Conservation (phyloP, 2,329 filamentous ascomycete genomes). For the Talaromyces piceae region DNA sequence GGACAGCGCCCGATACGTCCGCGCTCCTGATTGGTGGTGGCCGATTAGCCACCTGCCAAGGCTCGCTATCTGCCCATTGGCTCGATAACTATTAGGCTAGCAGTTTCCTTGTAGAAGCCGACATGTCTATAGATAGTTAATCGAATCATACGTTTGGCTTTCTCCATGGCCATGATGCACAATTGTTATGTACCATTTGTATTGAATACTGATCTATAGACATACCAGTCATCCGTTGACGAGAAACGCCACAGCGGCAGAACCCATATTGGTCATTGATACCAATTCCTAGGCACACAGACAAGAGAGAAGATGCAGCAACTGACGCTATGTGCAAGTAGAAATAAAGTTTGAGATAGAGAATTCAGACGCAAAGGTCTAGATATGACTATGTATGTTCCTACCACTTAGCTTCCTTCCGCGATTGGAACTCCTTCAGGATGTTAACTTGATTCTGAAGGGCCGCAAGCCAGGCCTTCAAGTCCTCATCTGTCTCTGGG, state of each 20-base stretch:
- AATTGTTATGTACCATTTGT: neutral
- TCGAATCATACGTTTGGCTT: no score
- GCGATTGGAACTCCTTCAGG: constrained; percentile 56
- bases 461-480: constrained; percentile 66
- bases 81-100: no score
- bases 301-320: neutral
- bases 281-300: neutral
- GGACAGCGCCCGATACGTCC: neutral
- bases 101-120: no score
- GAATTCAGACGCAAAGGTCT: no score
- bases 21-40: no score
- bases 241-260: neutral
- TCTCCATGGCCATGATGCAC: no score
- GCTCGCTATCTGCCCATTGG: no score
- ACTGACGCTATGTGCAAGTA: neutral
- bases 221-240: neutral
- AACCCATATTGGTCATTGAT: neutral
- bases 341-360: neutral
- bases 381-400: constrained; percentile 9
- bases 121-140: no score
- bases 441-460: constrained; percentile 74
- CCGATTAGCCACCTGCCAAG: neutral
- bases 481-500: constrained; percentile 53
- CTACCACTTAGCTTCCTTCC: constrained; percentile 45
- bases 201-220: neutral